Evolutionary conservation across 495 filamentous ascomycete species (phyloP), one percentile per base, ranked within the genome.

Genomic region (Aspergillus diversus): DNA sequence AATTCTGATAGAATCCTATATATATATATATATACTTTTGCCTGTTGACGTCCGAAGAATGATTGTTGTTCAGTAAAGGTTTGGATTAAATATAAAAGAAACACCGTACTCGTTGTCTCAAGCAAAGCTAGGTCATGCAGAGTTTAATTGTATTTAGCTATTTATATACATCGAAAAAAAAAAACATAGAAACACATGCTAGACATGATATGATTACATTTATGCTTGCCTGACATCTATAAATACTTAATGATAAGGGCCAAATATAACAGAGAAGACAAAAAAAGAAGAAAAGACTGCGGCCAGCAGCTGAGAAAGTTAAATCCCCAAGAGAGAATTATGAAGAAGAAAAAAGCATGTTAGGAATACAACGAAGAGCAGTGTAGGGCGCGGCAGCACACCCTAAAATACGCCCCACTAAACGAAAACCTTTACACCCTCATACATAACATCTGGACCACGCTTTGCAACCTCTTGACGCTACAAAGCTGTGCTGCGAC

Each of bases 281-380:
- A 51, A 58, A 55, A 51, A 34, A 11, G 43, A 33, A 49, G 55
- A 52, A 33, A 33, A 16, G 51, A 55, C 63, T 60, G 59, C 63
- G 46, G 54, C 59, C 66, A 49, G 56, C 66, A 67, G 65, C 48
- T 34, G 49, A 55, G 31, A 34, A 49, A 46, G 55, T 35, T n/a
- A 55, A 11, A 50, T 9, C 21, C 7, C 16, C 16, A 50, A 50
- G 27, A 50, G 47, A 50, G 5, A 50, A 50, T 9, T 21, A 50
- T 5, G 21, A 49, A 49, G 48, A 17, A 60, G 43, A 54, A 37
- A 49, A 63, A 59, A 59, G 59, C 37, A 51, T 60, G 42, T 53
- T 34, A 65, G 66, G 59, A 70, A 70, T 70, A 70, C 64, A 70
- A 57, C 59, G 61, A 33, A 62, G 64, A 60, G 60, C 33, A 57